Conservation (phyloP, 768 basidiomycete genomes). For the Holtermanniella nyarrowii region DNA sequence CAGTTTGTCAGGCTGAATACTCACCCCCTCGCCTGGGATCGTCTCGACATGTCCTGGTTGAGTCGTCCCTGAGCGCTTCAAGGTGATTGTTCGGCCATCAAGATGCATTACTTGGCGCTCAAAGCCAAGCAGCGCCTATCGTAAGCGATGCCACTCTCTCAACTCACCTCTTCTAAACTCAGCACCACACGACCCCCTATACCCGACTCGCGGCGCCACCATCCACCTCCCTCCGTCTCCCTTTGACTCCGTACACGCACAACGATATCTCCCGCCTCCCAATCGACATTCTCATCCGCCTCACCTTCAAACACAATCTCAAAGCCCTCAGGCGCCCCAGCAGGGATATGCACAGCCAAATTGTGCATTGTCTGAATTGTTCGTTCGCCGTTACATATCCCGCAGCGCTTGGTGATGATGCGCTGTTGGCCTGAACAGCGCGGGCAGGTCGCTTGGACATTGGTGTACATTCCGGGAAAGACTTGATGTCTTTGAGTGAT, state of each 20-base stretch:
- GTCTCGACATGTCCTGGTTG: constrained; percentile 81
- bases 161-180: constrained; percentile 73
- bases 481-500: constrained; percentile 83
- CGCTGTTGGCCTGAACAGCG: constrained; percentile 77
- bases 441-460: constrained; percentile 67
- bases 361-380: constrained; percentile 66
- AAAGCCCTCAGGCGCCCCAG: constrained; percentile 85
- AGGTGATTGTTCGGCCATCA: constrained; percentile 66
- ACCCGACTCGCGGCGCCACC: constrained; percentile 77
- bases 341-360: constrained; percentile 75
- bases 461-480: constrained; percentile 92
- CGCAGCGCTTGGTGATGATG: constrained; percentile 64
- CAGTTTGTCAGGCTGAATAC: constrained; percentile 43
- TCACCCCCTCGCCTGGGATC: constrained; percentile 80
- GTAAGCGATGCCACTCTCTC: constrained; percentile 1
- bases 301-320: constrained; percentile 94
- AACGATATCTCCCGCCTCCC: constrained; percentile 89
- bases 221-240: constrained; percentile 46
- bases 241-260: constrained; percentile 70
- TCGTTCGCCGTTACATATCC: constrained; percentile 72
- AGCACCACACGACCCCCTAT: constrained; percentile 89
- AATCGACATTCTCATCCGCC: constrained; percentile 89
- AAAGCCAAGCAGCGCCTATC: constrained; percentile 91
- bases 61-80: constrained; percentile 69
- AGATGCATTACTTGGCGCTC: constrained; percentile 81